A percentile compares a stretch with the other conserved stretches of the same genome.
phyloP scores from a whole-genome alignment of 2,329 filamentous ascomycete genomes.

The Arthrobotrys musiformis region DNA sequence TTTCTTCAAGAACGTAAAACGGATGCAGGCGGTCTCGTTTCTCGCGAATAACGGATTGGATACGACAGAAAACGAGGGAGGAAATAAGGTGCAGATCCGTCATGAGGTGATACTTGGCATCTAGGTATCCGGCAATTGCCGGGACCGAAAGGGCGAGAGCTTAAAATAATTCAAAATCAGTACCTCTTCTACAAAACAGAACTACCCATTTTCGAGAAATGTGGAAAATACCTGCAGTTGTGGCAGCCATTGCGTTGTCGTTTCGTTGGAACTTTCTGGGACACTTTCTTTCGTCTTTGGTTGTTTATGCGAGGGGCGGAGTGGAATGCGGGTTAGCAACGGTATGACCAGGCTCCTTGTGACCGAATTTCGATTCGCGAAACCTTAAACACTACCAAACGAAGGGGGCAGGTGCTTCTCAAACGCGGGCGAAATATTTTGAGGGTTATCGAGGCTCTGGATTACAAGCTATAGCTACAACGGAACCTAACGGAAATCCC shows the following conservation, averaged over 20 bases:
- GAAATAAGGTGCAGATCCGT: conserved; percentile 74
- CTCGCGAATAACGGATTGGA: conserved; percentile 63
- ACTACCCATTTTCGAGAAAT: not conserved
- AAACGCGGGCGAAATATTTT: not conserved
- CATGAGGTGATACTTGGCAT: conserved; percentile 74
- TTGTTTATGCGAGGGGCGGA: not conserved
- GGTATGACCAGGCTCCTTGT: conserved; percentile 26
- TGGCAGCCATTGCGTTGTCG: conserved; percentile 34
- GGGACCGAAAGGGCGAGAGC: conserved; percentile 69
- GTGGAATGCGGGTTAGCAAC: not conserved
- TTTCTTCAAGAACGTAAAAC: conserved; percentile 79
- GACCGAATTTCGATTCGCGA: conserved; percentile 4
- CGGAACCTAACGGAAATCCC: not conserved
- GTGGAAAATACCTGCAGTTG: conserved; percentile 20
- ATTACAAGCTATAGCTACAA: conserved; percentile 1
- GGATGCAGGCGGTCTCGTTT: conserved; percentile 72
- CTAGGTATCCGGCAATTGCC: conserved; percentile 79
- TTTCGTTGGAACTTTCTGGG: not conserved
- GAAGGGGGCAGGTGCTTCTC: not conserved
- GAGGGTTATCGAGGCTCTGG: not conserved
- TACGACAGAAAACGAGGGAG: conserved; percentile 64
- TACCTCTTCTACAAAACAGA: not conserved
- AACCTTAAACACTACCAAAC: conserved; percentile 7
- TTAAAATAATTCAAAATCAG: not conserved
- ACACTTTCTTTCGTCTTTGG: not conserved